Evolutionary conservation across 192 early-diverging fungal species (phyloP), one percentile per base, ranked within the genome.

Genomic region (Coemansia sp.): DNA sequence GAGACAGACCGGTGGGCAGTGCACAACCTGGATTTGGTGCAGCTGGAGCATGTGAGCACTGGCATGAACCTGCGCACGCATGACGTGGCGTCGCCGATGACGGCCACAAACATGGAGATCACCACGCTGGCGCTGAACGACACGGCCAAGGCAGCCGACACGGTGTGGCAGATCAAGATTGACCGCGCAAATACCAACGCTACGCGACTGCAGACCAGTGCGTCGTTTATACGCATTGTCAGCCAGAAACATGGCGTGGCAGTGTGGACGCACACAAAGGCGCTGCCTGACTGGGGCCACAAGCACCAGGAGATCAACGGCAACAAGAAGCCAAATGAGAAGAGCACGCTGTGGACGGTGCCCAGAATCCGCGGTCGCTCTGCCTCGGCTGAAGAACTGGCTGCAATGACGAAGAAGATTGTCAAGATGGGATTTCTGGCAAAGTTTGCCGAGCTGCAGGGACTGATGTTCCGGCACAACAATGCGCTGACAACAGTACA

Each of bases 231-330:
- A 1, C 72, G 83, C 35, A 23, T 76, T 11, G 76, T 92, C 63
- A 85, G 81, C 56, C 45, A 79, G 80, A 45, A 85, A 82, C 81
- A 76, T 55, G 85, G 87, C n/a, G 95, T 98, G 22, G 91, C 87
- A 2, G 65, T 97, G 35, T 90, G 88, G 81, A 91, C 91, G 15
- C 88, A 92, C 66, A 63, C 73, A 37, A 75, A 87, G 48, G 43
- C 72, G 49, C 85, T 98, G 17, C 97, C 97, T 12, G 92, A 89
- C 4, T 99, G 97, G 97, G 97, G 87, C 2, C 90, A 87, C 60
- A 83, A 72, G 24, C 90, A 92, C 70, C 89, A 93, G 65, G 95
- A 99, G 62, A 84, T 98, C 55, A 99, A 98, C 82, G 97, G 97
- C 25, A 96, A 96, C 83, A 99, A 99, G 78, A 93, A 94, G n/a